These are phyloP conservation scores for Wickerhamiella allomyrinae DNA, from an alignment of 805 yeast genomes.

Conservation along the genomic window DNA sequence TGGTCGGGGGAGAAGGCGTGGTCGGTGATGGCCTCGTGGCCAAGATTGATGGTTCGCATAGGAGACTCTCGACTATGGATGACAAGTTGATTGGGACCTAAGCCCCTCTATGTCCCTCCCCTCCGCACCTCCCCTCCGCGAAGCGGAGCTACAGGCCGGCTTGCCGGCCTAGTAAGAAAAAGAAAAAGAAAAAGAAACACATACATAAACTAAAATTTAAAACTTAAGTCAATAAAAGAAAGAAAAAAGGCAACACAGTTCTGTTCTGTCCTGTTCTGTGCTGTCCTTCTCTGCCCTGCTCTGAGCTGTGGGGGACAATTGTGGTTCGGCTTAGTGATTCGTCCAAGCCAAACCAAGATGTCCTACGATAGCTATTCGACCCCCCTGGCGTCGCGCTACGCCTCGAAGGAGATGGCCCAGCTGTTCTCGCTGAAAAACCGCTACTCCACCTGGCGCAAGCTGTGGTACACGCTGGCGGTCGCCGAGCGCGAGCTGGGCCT, in stretches of 20 bases:
- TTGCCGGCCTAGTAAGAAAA: no score
- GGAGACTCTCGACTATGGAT: conserved; percentile 12
- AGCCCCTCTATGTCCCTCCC: no score
- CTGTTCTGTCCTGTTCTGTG: no score
- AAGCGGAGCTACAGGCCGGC: no score
- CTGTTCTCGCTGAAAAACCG: conserved; percentile 87
- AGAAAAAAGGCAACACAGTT: no score
- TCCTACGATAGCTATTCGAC: conserved; percentile 67
- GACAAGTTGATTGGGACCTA: no score
- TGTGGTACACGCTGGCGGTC: conserved; percentile 88
- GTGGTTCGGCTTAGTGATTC: not conserved
- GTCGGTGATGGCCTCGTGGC: conserved; percentile 78
- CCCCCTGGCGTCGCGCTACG: conserved; percentile 92
- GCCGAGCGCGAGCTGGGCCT: conserved; percentile 92
- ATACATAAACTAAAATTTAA: no score
- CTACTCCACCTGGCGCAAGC: conserved; percentile 95
- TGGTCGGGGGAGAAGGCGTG: conserved; percentile 71
- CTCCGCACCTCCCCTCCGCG: no score
- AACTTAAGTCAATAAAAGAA: no score
- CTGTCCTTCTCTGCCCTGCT: no score
- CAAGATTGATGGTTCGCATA: conserved; percentile 39
- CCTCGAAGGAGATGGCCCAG: conserved; percentile 91
- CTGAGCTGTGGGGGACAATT: no score
- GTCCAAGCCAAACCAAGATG: conserved; percentile 3
- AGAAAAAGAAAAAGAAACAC: no score